phyloP scores from a whole-genome alignment of 2,329 filamentous ascomycete genomes.

The Aspergillus carbonarius region DNA sequence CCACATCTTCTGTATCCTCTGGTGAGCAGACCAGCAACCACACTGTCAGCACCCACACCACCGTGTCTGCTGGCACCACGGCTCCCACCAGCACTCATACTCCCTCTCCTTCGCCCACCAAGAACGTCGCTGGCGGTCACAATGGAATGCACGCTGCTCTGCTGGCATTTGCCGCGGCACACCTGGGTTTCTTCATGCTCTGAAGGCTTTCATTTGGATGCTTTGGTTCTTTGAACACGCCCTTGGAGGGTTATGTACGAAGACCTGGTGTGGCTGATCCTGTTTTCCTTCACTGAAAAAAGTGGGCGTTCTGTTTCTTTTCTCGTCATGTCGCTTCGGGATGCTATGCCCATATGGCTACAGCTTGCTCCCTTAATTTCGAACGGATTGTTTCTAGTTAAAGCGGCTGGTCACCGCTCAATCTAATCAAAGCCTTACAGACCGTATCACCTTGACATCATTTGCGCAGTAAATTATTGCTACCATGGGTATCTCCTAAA shows the following conservation, averaged over 20 bases:
- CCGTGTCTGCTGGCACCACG: not conserved
- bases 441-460: not conserved
- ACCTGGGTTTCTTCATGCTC: conserved; percentile 1
- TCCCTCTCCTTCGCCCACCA: conserved; percentile 12
- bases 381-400: conserved; percentile 4
- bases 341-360: not conserved
- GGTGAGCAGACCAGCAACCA: not conserved
- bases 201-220: not conserved
- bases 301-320: conserved; percentile 5
- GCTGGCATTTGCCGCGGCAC: conserved; percentile 5
- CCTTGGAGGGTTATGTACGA: not conserved
- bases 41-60: conserved; percentile 7
- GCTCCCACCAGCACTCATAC: not conserved
- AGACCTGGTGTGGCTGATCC: conserved; percentile 7
- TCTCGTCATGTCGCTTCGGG: not conserved
- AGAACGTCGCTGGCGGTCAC: conserved; percentile 18
- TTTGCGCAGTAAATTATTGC: conserved; percentile 14
- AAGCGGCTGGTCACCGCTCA: conserved; percentile 5
- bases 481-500: conserved; percentile 29
- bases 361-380: conserved; percentile 7
- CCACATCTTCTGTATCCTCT: not conserved
- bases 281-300: conserved; percentile 1
- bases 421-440: conserved; percentile 6
- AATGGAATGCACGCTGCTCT: not conserved
- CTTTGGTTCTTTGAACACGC: not conserved